Percentiles rank a stretch among this genome's conserved stretches.
phyloP scores from a whole-genome alignment of 768 basidiomycete genomes.

The Auricularia sp. region DNA sequence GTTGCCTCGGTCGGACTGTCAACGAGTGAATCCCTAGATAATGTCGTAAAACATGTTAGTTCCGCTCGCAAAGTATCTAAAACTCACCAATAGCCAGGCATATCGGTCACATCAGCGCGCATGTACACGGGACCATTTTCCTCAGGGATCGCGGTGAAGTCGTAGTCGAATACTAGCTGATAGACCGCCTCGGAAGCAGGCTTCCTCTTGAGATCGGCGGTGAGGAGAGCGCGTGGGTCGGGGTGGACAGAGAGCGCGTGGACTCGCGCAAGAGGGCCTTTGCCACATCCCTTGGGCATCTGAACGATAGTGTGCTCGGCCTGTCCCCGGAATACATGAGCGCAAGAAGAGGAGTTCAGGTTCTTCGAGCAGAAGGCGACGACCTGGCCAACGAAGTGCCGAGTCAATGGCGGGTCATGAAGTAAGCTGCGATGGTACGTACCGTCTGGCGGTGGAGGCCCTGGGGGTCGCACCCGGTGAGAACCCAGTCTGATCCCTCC shows the following conservation, averaged over 20 bases:
- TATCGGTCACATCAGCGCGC: neutral
- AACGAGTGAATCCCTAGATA: neutral
- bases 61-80: neutral
- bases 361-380: constrained; percentile 4
- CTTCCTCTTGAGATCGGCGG: neutral
- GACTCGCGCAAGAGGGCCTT: constrained; percentile 1
- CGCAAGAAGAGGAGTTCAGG: neutral
- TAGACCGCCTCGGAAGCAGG: neutral
- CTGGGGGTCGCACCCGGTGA: neutral
- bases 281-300: constrained; percentile 5
- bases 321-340: constrained; percentile 2
- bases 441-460: neutral
- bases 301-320: constrained; percentile 7
- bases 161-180: constrained; percentile 5
- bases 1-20: neutral
- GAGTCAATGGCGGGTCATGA: neutral
- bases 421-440: neutral
- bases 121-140: constrained; percentile 3
- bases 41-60: neutral
- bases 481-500: constrained; percentile 1
- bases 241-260: neutral
- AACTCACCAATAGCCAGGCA: neutral
- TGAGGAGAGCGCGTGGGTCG: neutral
- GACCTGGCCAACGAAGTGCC: neutral
- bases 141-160: constrained; percentile 3